These are phyloP conservation scores for Agrostemma githago DNA, from an alignment of 148 eudicot species.

Conservation along the genomic window DNA sequence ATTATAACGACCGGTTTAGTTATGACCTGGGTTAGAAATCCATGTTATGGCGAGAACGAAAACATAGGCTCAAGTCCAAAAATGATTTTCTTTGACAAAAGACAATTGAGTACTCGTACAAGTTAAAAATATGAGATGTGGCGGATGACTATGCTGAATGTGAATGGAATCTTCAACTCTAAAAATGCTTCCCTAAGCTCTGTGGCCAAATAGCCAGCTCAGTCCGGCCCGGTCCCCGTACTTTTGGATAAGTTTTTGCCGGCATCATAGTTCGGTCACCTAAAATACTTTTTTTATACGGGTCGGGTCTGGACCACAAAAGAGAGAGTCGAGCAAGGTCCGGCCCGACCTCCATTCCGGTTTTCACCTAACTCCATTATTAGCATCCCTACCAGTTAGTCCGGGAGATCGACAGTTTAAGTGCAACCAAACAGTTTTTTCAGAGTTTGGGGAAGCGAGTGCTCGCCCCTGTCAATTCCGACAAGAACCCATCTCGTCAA, in stretches of 20 bases:
- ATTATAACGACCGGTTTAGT: no score
- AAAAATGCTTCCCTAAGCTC: not conserved
- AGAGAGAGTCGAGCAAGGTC: no score
- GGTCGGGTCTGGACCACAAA: no score
- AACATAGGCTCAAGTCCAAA: not conserved
- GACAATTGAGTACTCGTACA: not conserved
- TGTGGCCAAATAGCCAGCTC: no score
- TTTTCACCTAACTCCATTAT: not conserved
- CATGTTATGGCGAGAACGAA: no score
- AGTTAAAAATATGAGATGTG: constrained; percentile 16
- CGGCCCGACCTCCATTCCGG: no score
- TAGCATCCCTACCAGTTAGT: not conserved
- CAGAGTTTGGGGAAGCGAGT: no score
- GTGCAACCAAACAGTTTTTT: not conserved
- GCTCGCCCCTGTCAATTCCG: not conserved
- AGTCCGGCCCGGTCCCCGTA: no score
- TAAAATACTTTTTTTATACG: no score
- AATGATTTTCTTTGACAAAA: not conserved
- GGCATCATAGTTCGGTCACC: no score
- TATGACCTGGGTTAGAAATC: no score
- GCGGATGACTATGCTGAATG: constrained; percentile 30
- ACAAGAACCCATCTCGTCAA: not conserved
- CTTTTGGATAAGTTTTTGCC: no score
- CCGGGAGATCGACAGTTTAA: not conserved
- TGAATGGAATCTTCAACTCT: constrained; percentile 26